A percentile compares a stretch with the other conserved stretches of the same genome.
These are phyloP conservation scores for Suzukiozyma palmioleophila DNA, from an alignment of 1,139 yeast genomes.

Conservation along the genomic window DNA sequence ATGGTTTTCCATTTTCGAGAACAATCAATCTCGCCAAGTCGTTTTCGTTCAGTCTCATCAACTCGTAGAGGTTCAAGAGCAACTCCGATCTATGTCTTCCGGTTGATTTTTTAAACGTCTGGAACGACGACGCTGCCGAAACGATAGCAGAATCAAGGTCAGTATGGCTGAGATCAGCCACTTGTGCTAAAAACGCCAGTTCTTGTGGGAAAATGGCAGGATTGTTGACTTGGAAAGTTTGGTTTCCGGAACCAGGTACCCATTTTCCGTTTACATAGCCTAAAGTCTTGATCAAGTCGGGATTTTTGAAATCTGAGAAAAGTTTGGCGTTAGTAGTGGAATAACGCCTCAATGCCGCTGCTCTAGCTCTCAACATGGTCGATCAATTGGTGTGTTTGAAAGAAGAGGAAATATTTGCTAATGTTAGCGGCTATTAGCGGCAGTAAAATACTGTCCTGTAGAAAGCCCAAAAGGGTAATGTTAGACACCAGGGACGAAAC, in stretches of 20 bases:
- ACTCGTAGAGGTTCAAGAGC: slow-evolving; percentile 38
- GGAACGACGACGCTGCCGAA: slow-evolving; percentile 34
- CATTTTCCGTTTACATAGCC: slow-evolving; percentile 45
- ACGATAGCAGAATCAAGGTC: slow-evolving; percentile 39
- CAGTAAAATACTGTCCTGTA: background rate
- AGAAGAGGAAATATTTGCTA: background rate
- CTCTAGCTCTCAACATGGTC: background rate
- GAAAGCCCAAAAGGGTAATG: background rate
- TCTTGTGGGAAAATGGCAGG: slow-evolving; percentile 35
- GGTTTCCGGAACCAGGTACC: slow-evolving; percentile 22
- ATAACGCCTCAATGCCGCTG: slow-evolving; percentile 6
- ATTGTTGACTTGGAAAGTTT: slow-evolving; percentile 39
- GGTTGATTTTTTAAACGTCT: slow-evolving; percentile 31
- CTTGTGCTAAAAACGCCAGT: slow-evolving; percentile 31
- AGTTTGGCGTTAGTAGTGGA: slow-evolving; percentile 12
- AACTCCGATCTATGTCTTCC: slow-evolving; percentile 37
- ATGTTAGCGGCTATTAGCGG: background rate
- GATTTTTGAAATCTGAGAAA: slow-evolving; percentile 23
- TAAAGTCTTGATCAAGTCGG: slow-evolving; percentile 29
- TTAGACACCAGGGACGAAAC: background rate
- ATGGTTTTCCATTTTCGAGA: slow-evolving; percentile 82
- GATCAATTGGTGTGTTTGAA: background rate
- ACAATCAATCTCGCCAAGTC: slow-evolving; percentile 73
- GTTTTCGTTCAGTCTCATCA: slow-evolving; percentile 61
- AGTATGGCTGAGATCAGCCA: slow-evolving; percentile 28